Percentiles rank a stretch among this genome's conserved stretches.
phyloP scores from a whole-genome alignment of 371 early-diverging fungal genomes.

The Mucor circinelloides region DNA sequence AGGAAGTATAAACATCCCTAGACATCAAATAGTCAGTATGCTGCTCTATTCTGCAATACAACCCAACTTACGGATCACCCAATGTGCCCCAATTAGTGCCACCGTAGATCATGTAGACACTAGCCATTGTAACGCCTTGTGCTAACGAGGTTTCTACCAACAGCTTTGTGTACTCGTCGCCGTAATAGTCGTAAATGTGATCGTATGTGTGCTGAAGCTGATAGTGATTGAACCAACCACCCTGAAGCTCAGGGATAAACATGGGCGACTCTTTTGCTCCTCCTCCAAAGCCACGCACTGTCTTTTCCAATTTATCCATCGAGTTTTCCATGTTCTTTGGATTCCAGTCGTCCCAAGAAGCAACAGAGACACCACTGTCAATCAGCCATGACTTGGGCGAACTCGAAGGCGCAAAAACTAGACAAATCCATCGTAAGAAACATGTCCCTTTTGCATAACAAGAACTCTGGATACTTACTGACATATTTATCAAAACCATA shows the following conservation, averaged over 20 bases:
- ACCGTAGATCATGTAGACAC: constrained; percentile 81
- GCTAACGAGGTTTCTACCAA: constrained; percentile 67
- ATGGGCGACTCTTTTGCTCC: constrained; percentile 73
- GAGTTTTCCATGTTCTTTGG: constrained; percentile 57
- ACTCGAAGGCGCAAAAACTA: constrained; percentile 68
- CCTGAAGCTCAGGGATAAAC: constrained; percentile 82
- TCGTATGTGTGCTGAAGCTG: constrained; percentile 70
- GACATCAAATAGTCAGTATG: background rate
- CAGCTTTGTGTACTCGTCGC: constrained; percentile 69
- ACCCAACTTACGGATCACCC: constrained; percentile 67
- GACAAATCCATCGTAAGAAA: background rate
- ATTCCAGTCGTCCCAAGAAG: constrained; percentile 67
- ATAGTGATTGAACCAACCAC: constrained; percentile 84
- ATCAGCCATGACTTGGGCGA: constrained; percentile 60
- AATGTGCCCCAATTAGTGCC: constrained; percentile 86
- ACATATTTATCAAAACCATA: constrained; percentile 85
- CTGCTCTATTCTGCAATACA: background rate
- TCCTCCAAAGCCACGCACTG: constrained; percentile 73
- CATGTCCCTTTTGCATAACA: background rate
- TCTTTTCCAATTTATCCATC: constrained; percentile 70
- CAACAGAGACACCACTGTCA: constrained; percentile 49
- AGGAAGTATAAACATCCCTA: constrained; percentile 78
- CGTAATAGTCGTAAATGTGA: constrained; percentile 70
- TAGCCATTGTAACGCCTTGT: constrained; percentile 72
- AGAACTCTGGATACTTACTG: constrained; percentile 40